phyloP scores from a whole-genome alignment of 257 asterid genomes.

The Coffea eugenioides region DNA sequence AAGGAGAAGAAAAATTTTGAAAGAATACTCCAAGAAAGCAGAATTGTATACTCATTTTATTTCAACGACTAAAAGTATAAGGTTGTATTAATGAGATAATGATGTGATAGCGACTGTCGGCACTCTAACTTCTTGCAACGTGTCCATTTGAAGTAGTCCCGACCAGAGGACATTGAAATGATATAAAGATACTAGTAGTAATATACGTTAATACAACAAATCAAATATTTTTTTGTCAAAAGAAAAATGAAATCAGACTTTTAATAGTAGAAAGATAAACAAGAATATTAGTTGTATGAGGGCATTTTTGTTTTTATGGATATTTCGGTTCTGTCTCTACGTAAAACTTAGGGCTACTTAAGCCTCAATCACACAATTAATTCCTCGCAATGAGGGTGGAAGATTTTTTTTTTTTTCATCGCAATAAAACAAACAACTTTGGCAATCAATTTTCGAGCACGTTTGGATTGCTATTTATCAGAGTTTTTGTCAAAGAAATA shows the following conservation, averaged over 20 bases:
- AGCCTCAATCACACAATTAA: not conserved
- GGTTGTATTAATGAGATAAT: not conserved
- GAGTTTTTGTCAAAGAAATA: too few relatives aligned
- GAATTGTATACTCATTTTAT: not conserved
- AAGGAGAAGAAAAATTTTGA: not conserved
- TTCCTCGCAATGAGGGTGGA: not conserved
- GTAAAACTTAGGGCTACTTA: not conserved
- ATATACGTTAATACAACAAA: too few relatives aligned
- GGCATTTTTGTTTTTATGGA: not conserved
- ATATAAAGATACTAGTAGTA: not conserved
- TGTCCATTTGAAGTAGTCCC: not conserved
- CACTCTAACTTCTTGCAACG: not conserved
- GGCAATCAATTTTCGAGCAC: not conserved
- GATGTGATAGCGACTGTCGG: slow-evolving; percentile 16
- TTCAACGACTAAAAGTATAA: not conserved
- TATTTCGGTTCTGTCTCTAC: not conserved
- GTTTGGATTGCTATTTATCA: too few relatives aligned
- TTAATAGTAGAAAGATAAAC: not conserved
- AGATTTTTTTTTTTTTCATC: too few relatives aligned
- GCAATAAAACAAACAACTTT: too few relatives aligned
- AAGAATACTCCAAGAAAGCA: not conserved
- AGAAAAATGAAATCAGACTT: too few relatives aligned
- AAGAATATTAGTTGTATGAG: not conserved
- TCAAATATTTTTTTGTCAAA: not conserved
- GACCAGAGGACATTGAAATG: not conserved